Evolutionary conservation across 805 yeast genomes (phyloP), one percentile per base, ranked within the genome.

Genomic region (Cyberlindnera nakhonratchasimensis): DNA sequence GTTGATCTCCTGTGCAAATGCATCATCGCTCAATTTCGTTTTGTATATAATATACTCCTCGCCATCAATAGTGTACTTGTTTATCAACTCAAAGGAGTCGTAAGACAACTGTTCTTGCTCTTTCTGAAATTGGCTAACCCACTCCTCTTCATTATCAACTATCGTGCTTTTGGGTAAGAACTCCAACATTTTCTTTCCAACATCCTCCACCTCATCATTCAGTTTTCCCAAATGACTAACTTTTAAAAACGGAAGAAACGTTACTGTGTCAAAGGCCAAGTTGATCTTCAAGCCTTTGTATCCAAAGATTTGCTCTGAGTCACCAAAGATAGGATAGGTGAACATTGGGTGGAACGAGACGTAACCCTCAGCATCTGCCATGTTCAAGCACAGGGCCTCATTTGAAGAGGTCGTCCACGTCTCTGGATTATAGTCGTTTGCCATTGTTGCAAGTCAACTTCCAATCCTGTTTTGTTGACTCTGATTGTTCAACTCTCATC

Each of bases 311-410:
- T 81, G 81, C 58, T 93, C 99, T 2, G 88, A 74, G 36, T 89
- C 96, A 6, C 98, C 98, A 69, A 79, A 93, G 10, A 93, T 83
- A 2, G 97, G 96, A 61, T 93, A 93, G 1, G 98, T 91, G 65
- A 87, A 89, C 12, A 67, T 57, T 0, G 98, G 97, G 29, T 72
- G 65, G 66, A 90, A 89, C 3, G 77, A 67, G 17, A 82, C 76
- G 2, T 80, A 74, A 0, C 80, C 80, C 3, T 71, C 64, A 2
- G 75, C 70, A 45, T 77, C 81, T 5, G 84, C 85, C 33, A 81
- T 57, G 3, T 77, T 78, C 7, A 88, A 59, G 35, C 73, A 70
- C 14, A 86, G 62, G 0, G 79, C 82, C 12, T 83, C 85, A 47
- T 82, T 88, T 37, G 95, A 76, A 2, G 86, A 78, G 7, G 65